Percentiles rank a stretch among this genome's conserved stretches.
Conservation (phyloP, 441 rosid genomes). For the Jatropha podagrica region DNA sequence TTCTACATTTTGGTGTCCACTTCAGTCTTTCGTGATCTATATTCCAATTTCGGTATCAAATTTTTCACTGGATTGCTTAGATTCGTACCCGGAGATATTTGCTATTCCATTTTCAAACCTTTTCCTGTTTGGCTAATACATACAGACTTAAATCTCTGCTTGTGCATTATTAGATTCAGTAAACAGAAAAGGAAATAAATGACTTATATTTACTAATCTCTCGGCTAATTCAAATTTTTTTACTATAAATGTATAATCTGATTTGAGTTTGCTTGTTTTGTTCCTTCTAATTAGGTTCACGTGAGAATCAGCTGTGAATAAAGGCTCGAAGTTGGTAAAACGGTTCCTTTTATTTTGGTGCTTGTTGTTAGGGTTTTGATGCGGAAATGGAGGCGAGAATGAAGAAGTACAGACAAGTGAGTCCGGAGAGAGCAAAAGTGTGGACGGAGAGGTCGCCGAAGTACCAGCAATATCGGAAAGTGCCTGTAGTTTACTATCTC, state of each 20-base stretch:
- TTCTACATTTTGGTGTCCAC: not conserved
- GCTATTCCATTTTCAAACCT: too few relatives aligned
- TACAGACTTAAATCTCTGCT: too few relatives aligned
- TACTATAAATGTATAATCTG: not conserved
- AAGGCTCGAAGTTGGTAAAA: not conserved
- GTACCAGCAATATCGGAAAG: slow-evolving; percentile 71
- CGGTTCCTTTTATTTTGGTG: not conserved
- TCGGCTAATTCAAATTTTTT: not conserved
- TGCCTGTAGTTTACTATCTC: slow-evolving; percentile 86
- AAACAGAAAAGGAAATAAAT: too few relatives aligned
- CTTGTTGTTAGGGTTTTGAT: slow-evolving; percentile 8
- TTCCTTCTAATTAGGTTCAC: not conserved
- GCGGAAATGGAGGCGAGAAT: slow-evolving; percentile 59
- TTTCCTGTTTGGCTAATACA: too few relatives aligned
- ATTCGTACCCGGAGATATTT: not conserved
- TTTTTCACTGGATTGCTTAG: not conserved
- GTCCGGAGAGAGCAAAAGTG: slow-evolving; percentile 94
- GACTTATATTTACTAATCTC: not conserved
- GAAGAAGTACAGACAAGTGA: slow-evolving; percentile 71
- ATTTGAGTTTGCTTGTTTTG: not conserved
- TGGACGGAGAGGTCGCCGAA: slow-evolving; percentile 94
- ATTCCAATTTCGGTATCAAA: not conserved
- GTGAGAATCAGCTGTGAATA: not conserved
- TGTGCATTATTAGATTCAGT: not conserved
- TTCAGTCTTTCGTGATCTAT: not conserved